A percentile compares a stretch with the other conserved stretches of the same genome.
These are phyloP conservation scores for Ceratobasidium theobromae DNA, from an alignment of 1,284 basidiomycete genomes.

Conservation along the genomic window DNA sequence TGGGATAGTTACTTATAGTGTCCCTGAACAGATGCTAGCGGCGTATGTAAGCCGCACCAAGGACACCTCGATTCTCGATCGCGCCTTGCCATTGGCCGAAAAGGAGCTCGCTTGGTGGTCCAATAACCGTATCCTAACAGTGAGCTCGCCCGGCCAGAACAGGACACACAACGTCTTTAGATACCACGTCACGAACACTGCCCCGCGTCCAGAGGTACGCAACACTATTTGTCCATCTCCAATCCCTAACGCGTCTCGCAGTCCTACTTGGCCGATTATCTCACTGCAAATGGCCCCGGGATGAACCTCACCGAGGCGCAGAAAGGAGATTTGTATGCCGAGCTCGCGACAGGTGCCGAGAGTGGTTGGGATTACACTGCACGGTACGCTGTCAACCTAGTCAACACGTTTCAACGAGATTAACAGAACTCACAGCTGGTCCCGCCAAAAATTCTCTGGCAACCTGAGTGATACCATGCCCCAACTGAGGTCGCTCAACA, in stretches of 20 bases:
- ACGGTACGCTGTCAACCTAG: no score
- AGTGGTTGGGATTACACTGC: slow-evolving; percentile 50
- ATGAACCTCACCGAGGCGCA: slow-evolving; percentile 58
- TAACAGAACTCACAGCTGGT: slow-evolving; percentile 49
- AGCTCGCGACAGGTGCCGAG: slow-evolving; percentile 87
- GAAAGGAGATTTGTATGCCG: slow-evolving; percentile 74
- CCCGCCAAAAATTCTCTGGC: slow-evolving; percentile 49
- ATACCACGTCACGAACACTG: slow-evolving; percentile 76
- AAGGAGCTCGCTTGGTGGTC: slow-evolving; percentile 83
- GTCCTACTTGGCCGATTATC: slow-evolving; percentile 64
- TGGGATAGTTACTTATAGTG: slow-evolving; percentile 13
- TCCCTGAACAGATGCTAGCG: slow-evolving; percentile 58
- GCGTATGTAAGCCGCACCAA: slow-evolving; percentile 61
- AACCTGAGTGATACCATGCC: slow-evolving; percentile 47
- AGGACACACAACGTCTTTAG: slow-evolving; percentile 65
- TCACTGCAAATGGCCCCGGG: slow-evolving; percentile 66
- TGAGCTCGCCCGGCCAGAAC: slow-evolving; percentile 74
- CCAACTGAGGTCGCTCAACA: slow-evolving; percentile 70
- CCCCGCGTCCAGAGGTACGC: slow-evolving; percentile 84
- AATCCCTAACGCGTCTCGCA: no score
- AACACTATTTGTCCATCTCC: no score
- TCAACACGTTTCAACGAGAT: no score
- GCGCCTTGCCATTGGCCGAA: slow-evolving; percentile 65
- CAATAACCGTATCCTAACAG: slow-evolving; percentile 68
- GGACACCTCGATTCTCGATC: slow-evolving; percentile 62